Percentiles rank a stretch among this genome's conserved stretches.
phyloP scores from a whole-genome alignment of 2,329 filamentous ascomycete species.

The Pyricularia pennisetigena region DNA sequence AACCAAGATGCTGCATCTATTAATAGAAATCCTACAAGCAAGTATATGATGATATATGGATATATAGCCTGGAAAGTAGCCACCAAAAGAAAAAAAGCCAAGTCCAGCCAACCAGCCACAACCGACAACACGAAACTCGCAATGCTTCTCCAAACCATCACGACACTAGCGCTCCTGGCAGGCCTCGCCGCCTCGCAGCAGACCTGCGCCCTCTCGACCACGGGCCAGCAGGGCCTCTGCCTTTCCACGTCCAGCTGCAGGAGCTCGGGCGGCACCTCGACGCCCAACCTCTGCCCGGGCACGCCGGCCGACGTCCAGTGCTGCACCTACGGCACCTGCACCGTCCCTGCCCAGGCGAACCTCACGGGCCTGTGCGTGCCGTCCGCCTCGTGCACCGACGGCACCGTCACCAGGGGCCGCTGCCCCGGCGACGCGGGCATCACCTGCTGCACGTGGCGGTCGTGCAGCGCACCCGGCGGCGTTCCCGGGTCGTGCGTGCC shows the following conservation, averaged over 20 bases:
- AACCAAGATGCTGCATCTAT: neutral
- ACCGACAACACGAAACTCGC: neutral
- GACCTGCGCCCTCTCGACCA: neutral
- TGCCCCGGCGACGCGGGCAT: neutral
- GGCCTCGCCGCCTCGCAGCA: neutral
- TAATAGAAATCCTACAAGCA: neutral
- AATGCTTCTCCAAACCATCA: neutral
- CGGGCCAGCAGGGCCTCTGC: neutral
- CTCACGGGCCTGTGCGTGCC: neutral
- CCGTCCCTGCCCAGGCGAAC: neutral
- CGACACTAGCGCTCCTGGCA: neutral
- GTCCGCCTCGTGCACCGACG: neutral
- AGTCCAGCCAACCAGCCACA: neutral
- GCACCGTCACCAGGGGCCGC: neutral
- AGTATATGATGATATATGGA: neutral
- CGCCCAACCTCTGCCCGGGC: neutral
- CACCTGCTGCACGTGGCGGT: neutral
- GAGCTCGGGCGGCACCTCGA: neutral
- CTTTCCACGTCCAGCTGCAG: neutral
- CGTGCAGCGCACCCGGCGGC: neutral
- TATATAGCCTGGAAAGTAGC: neutral
- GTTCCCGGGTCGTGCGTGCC: neutral
- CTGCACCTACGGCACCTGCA: slow-evolving; percentile 1
- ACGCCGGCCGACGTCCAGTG: neutral
- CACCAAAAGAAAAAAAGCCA: neutral